phyloP scores from a whole-genome alignment of 805 yeast genomes.

The Kodamaea fukazawae region DNA sequence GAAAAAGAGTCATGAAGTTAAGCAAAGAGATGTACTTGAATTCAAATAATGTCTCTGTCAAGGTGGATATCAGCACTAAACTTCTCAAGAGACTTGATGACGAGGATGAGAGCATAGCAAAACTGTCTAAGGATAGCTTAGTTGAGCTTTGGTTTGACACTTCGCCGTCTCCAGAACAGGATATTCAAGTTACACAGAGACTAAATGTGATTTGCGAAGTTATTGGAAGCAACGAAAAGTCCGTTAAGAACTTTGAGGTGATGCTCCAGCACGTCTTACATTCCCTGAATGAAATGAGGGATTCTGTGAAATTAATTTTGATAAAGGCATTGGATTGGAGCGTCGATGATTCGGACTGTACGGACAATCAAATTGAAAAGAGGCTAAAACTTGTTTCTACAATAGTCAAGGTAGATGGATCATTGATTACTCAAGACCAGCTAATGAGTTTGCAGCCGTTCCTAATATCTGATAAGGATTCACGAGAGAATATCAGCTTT shows the following conservation, averaged over 20 bases:
- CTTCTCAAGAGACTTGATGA: conserved; percentile 61
- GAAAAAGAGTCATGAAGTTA: conserved; percentile 59
- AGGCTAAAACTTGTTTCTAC: conserved; percentile 52
- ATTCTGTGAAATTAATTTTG: conserved; percentile 25
- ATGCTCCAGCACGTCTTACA: conserved; percentile 26
- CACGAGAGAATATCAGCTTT: conserved; percentile 41
- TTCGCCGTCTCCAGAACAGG: too few species aligned
- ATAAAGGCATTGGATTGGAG: conserved; percentile 38
- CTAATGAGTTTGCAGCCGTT: conserved; percentile 62
- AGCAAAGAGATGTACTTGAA: conserved; percentile 46
- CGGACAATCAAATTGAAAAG: conserved; percentile 25
- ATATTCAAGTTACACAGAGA: conserved; percentile 1
- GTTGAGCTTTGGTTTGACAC: conserved; percentile 21
- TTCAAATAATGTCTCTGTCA: conserved; percentile 28
- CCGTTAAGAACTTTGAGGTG: conserved; percentile 43
- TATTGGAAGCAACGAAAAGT: conserved; percentile 35
- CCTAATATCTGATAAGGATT: conserved; percentile 48
- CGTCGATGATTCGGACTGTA: too few species aligned
- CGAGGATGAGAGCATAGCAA: conserved; percentile 54
- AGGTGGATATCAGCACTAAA: conserved; percentile 46
- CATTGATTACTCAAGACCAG: conserved; percentile 63
- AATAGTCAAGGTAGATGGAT: conserved; percentile 51
- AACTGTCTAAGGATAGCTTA: conserved; percentile 38
- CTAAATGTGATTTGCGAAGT: conserved; percentile 16
- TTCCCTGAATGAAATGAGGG: conserved; percentile 15